A percentile compares a stretch with the other conserved stretches of the same genome.
These are phyloP conservation scores for Lentinula novae-zelandiae DNA, from an alignment of 1,284 basidiomycete species.

Conservation along the genomic window DNA sequence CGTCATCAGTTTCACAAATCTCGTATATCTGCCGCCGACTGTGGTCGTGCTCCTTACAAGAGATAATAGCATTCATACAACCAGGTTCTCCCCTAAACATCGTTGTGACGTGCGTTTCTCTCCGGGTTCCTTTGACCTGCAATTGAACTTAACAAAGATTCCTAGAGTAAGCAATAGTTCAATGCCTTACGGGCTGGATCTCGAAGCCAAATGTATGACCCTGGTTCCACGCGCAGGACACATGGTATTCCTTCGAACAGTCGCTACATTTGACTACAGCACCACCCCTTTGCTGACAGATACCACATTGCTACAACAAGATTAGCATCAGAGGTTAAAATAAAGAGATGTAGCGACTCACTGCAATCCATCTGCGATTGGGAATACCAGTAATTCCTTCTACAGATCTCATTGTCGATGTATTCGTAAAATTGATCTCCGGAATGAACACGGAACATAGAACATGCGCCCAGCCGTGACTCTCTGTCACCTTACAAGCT, in stretches of 20 bases:
- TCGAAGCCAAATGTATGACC: constrained; percentile 89
- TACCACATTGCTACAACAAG: constrained; percentile 48
- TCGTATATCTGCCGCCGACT: constrained; percentile 70
- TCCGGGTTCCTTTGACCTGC: constrained; percentile 72
- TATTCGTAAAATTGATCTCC: constrained; percentile 79
- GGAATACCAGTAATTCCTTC: constrained; percentile 85
- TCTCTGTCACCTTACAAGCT: constrained; percentile 91
- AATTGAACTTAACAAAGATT: constrained; percentile 9
- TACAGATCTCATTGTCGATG: constrained; percentile 65
- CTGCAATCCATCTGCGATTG: constrained; percentile 58
- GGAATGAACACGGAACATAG: constrained; percentile 87
- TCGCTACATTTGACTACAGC: constrained; percentile 83
- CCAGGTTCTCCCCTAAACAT: constrained; percentile 89
- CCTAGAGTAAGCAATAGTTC: constrained; percentile 9
- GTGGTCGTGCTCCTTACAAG: constrained; percentile 79
- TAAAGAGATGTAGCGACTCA: constrained; percentile 30
- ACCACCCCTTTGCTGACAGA: constrained; percentile 68
- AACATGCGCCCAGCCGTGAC: constrained; percentile 89
- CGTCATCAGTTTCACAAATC: constrained; percentile 81
- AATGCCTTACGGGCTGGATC: constrained; percentile 65
- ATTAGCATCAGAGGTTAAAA: constrained; percentile 1
- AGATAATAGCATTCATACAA: constrained; percentile 76
- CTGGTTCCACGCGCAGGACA: constrained; percentile 85
- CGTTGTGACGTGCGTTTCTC: constrained; percentile 61
- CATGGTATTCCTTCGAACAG: constrained; percentile 80